A percentile compares a stretch with the other conserved stretches of the same genome.
These are phyloP conservation scores for Leucocoprinus birnbaumii DNA, from an alignment of 768 basidiomycete genomes.

Conservation along the genomic window DNA sequence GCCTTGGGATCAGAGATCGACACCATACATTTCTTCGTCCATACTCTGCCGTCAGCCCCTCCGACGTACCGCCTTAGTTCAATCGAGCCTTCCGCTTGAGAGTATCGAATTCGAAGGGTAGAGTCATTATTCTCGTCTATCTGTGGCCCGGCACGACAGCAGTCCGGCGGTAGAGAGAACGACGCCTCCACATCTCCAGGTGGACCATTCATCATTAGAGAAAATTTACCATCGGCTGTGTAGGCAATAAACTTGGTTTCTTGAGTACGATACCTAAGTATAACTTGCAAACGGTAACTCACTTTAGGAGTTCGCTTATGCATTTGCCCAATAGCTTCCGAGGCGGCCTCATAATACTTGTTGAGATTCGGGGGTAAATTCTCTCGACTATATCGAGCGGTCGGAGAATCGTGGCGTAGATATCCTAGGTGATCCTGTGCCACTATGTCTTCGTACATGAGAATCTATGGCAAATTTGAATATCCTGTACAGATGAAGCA, in stretches of 20 bases:
- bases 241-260: conserved; percentile 39
- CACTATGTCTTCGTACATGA: conserved; percentile 46
- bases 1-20: background rate
- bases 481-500: conserved; percentile 5
- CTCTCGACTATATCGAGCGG: conserved; percentile 27
- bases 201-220: conserved; percentile 50
- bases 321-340: conserved; percentile 40
- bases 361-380: conserved; percentile 39
- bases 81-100: conserved; percentile 28
- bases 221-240: conserved; percentile 36
- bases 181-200: conserved; percentile 43
- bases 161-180: conserved; percentile 20
- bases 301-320: conserved; percentile 55
- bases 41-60: conserved; percentile 37
- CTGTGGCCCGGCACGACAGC: background rate
- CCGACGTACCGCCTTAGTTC: conserved; percentile 24
- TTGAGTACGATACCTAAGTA: background rate
- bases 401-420: conserved; percentile 45
- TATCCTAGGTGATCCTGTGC: conserved; percentile 47
- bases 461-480: conserved; percentile 28
- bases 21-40: conserved; percentile 10
- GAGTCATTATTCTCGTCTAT: conserved; percentile 1
- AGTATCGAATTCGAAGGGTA: conserved; percentile 36
- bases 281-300: background rate
- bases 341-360: conserved; percentile 46